A percentile compares a stretch with the other conserved stretches of the same genome.
These are phyloP conservation scores for Fusarium albosuccineum DNA, from an alignment of 2,329 filamentous ascomycete species.

Conservation along the genomic window DNA sequence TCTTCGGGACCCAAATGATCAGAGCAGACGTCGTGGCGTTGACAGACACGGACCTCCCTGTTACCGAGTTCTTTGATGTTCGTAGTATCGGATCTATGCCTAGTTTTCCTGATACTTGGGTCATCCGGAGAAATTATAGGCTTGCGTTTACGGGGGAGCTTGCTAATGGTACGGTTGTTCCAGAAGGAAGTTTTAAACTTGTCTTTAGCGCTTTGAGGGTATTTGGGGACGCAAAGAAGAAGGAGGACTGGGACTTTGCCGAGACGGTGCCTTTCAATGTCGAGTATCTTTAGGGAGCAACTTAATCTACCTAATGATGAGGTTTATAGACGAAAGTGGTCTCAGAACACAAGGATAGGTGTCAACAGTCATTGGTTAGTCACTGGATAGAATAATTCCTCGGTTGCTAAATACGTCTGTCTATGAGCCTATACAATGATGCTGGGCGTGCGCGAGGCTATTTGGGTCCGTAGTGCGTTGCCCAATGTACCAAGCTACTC, in stretches of 20 bases:
- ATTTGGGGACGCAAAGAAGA: not conserved
- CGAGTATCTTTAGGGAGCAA: constrained; percentile 16
- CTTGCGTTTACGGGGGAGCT: not conserved
- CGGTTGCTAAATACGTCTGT: too few relatives aligned
- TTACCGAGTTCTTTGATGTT: not conserved
- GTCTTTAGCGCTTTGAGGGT: not conserved
- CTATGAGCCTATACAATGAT: too few relatives aligned
- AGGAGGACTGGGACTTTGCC: not conserved
- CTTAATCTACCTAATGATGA: too few relatives aligned
- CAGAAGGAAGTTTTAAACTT: not conserved
- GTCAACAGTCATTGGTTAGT: too few relatives aligned
- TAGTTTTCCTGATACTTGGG: not conserved
- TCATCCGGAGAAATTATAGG: not conserved
- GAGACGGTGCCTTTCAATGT: not conserved
- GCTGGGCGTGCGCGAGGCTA: too few relatives aligned
- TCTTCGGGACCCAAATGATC: not conserved
- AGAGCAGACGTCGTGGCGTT: not conserved
- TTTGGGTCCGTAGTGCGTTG: too few relatives aligned
- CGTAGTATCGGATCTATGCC: not conserved
- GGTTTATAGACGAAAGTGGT: too few relatives aligned
- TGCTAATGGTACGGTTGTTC: not conserved
- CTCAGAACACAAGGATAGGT: too few relatives aligned
- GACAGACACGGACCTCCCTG: not conserved
- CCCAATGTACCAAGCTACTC: too few relatives aligned
- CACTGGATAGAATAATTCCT: too few relatives aligned